Conservation (phyloP, 2,329 filamentous ascomycete species). For the Cordyceps farinosa region DNA sequence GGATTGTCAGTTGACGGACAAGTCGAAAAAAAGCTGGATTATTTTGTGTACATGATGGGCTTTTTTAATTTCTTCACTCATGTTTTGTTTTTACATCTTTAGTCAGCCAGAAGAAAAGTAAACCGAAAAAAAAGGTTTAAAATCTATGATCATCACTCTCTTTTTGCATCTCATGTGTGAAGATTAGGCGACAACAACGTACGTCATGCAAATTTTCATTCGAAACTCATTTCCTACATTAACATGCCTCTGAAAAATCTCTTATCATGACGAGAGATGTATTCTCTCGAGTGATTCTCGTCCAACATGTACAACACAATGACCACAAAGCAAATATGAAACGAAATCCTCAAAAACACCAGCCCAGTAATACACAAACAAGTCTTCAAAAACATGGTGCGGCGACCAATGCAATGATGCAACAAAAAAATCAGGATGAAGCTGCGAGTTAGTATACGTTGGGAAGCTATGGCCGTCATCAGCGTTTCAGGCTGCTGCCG, state of each 20-base stretch:
- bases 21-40: not conserved
- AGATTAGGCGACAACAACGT: not conserved
- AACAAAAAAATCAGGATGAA: not conserved
- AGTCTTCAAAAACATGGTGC: conserved; percentile 4
- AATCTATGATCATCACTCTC: not conserved
- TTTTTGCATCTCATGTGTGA: no score
- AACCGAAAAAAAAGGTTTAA: conserved; percentile 10
- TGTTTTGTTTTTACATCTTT: not conserved
- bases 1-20: not conserved
- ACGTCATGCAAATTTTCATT: not conserved
- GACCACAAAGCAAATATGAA: conserved; percentile 12
- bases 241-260: not conserved
- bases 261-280: not conserved
- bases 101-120: not conserved
- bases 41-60: not conserved
- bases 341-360: conserved; percentile 12
- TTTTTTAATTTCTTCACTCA: not conserved
- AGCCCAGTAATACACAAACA: conserved; percentile 9
- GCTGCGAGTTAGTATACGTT: not conserved
- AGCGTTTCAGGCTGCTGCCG: conserved; percentile 36
- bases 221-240: conserved; percentile 16
- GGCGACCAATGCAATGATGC: not conserved
- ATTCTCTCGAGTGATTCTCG: not conserved
- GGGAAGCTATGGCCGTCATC: conserved; percentile 11
- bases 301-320: conserved; percentile 4